These are phyloP conservation scores for Climacium dendroides DNA, from an alignment of 225 moss, liverwort and hornwort species.

Conservation along the genomic window DNA sequence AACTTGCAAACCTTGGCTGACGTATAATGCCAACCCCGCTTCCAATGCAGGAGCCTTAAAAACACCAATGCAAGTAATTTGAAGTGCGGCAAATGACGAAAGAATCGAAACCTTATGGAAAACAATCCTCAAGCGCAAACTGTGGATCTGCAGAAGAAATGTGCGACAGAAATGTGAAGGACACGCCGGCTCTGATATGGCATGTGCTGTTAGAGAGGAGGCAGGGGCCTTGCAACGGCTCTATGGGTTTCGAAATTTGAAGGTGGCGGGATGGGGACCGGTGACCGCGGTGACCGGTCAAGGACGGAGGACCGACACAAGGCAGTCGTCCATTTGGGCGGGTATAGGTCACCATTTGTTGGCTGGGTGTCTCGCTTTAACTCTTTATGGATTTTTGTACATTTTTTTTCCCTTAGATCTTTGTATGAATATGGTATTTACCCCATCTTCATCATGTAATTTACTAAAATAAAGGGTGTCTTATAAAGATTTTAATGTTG, in stretches of 20 bases:
- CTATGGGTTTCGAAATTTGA: conserved; percentile 1
- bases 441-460: too few species aligned
- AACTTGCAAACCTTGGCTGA: not conserved
- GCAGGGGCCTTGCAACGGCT: not conserved
- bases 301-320: not conserved
- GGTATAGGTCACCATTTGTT: not conserved
- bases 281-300: not conserved
- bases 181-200: not conserved
- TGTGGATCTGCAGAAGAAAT: not conserved
- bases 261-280: not conserved
- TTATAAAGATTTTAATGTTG: not conserved
- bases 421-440: too few species aligned
- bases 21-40: not conserved
- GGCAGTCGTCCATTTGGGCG: not conserved
- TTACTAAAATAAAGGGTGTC: too few species aligned
- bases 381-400: not conserved
- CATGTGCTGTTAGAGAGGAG: not conserved
- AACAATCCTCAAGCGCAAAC: not conserved
- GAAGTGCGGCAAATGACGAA: not conserved
- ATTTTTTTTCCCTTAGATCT: not conserved
- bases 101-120: not conserved
- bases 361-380: not conserved
- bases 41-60: not conserved
- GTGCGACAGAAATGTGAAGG: not conserved
- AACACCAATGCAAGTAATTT: not conserved